Evolutionary conservation across 179 eudicot genomes (phyloP).

Genomic region (Dionaea muscipula): DNA sequence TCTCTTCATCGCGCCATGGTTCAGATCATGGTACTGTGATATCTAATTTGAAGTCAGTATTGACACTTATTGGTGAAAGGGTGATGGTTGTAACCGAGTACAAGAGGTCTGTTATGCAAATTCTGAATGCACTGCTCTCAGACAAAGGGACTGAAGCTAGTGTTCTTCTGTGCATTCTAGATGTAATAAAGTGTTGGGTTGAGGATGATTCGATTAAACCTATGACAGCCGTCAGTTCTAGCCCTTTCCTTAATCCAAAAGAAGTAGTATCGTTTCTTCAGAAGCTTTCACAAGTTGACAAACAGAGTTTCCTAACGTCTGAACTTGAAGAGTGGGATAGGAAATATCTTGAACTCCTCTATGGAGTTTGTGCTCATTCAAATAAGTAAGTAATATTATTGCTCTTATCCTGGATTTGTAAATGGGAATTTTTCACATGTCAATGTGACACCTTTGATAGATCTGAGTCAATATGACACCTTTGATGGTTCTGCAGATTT

Average conservation of each 20-base stretch:
- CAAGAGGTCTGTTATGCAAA: conserved; percentile 70
- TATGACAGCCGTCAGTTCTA: conserved; percentile 41
- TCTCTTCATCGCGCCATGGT: conserved; percentile 80
- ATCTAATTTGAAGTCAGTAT: conserved; percentile 62
- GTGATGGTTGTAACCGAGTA: conserved; percentile 79
- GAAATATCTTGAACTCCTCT: conserved; percentile 76
- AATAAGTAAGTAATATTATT: conserved; percentile 38
- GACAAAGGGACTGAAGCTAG: conserved; percentile 85
- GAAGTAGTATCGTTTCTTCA: conserved; percentile 85
- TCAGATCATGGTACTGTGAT: conserved; percentile 71
- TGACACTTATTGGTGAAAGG: conserved; percentile 77
- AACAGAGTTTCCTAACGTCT: conserved; percentile 49
- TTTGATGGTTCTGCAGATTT: conserved; percentile 38
- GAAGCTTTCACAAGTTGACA: conserved; percentile 93
- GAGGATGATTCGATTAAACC: conserved; percentile 70
- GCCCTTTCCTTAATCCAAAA: conserved; percentile 54
- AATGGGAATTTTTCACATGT: not conserved
- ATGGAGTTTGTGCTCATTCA: conserved; percentile 88
- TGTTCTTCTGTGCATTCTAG: conserved; percentile 84
- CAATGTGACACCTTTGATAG: conserved; percentile 10
- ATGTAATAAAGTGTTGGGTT: conserved; percentile 80
- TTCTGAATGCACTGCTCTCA: conserved; percentile 60
- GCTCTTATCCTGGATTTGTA: not conserved
- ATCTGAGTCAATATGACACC: conserved; percentile 10
- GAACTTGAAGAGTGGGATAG: conserved; percentile 79